Evolutionary conservation across 805 yeast species (phyloP), one percentile per base, ranked within the genome.

Genomic region (Komagataella populi): DNA sequence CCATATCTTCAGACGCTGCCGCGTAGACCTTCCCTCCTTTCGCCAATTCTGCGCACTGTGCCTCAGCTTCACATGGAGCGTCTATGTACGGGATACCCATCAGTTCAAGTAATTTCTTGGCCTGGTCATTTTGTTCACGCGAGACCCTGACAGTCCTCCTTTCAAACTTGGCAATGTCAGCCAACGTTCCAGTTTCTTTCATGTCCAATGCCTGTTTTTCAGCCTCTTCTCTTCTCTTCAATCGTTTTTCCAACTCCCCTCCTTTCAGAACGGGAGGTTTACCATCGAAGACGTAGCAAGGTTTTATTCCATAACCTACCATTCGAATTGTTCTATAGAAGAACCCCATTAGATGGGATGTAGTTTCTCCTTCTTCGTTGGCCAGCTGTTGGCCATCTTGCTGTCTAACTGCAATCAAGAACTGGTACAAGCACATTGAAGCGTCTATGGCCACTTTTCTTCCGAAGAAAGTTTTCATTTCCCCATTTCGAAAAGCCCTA

Each of bases 1-100:
- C 99, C 99, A 93, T 93, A 78, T 93, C 99, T 65, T 93, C 99
- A 5, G 96, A 85, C 1, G 97, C 99, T 2, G 98, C 96, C 6
- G 96, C 99, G 63, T 83, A 93, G 0, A 91, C 98, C 62, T 88
- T 89, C 1, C 96, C 97, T 10, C 80, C 78, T 53, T 81, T 78
- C 3, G 97, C 97, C 48, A 93, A 69, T 55, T 81, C 93, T 0
- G 99, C 98, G 71, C 99, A 93, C 61, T 93, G 98, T 0, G 99
- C 96, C 65, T 93, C 99, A 1, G 99, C 99, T 67, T 93, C 99
- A 63, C 96, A 84, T 1, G 99, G 99, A 0, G 99, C 98, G 51
- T 80, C 81, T 4, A 93, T 84, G 59, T 72, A 87, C 1, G 99
- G 99, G 49, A 93, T 85, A 0, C 99, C 99, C 99, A 93, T 93